Percentiles rank a stretch among this genome's conserved stretches.
Evolutionary conservation across 805 yeast species (phyloP).

Genomic region (Pichia heedii): DNA sequence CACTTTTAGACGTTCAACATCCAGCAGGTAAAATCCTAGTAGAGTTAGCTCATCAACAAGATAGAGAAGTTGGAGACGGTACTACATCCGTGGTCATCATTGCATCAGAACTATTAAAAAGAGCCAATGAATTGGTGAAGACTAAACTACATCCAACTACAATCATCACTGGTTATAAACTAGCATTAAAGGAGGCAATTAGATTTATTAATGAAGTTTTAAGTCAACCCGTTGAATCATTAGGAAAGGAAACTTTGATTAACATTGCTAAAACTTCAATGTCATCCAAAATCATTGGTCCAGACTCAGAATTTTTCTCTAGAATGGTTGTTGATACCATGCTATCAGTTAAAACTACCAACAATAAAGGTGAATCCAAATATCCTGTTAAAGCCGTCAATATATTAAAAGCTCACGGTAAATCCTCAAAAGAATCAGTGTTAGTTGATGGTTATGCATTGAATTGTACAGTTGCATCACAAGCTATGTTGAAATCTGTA

Average conservation of each 20-base stretch:
- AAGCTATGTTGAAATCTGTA: constrained; percentile 81
- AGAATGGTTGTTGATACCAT: constrained; percentile 91
- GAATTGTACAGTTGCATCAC: constrained; percentile 95
- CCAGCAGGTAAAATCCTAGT: constrained; percentile 98
- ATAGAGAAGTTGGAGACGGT: constrained; percentile 91
- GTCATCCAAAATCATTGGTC: constrained; percentile 93
- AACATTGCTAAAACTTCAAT: constrained; percentile 95
- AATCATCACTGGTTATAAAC: constrained; percentile 90
- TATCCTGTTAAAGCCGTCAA: constrained; percentile 98
- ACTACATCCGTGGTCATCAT: constrained; percentile 93
- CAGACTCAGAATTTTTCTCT: constrained; percentile 86
- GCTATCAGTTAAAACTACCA: constrained; percentile 87
- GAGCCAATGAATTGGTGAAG: constrained; percentile 90
- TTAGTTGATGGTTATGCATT: constrained; percentile 91
- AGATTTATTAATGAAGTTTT: constrained; percentile 79
- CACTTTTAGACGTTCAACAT: constrained; percentile 90
- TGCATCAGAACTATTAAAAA: constrained; percentile 83
- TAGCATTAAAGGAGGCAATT: constrained; percentile 86
- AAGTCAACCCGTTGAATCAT: constrained; percentile 65
- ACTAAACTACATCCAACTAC: constrained; percentile 97
- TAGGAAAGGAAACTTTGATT: constrained; percentile 76
- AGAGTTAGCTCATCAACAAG: constrained; percentile 97
- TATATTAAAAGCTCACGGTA: constrained; percentile 93
- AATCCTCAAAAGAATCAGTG: constrained; percentile 78
- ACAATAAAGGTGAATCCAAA: constrained; percentile 76